Base-by-base conservation (phyloP, 352 stramenopile species). In the Phytophthora sp. region DNA sequence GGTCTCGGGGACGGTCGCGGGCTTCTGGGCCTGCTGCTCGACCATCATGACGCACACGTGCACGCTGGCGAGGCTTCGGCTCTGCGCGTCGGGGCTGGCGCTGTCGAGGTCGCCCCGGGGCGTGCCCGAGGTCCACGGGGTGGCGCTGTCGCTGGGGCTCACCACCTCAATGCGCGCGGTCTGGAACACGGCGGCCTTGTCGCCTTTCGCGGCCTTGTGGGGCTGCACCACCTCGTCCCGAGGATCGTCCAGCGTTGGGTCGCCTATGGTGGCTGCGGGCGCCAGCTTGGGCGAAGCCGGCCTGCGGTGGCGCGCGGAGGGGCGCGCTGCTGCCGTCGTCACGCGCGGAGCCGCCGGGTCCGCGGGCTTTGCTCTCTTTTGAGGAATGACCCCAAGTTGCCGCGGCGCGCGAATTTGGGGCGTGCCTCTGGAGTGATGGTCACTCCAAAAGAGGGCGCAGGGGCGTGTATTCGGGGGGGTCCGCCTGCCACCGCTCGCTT, bases 1-100 rank as follows among this genome's bases (percentile, higher is more conserved):
- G 37, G 15, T 66, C 9, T 30, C 56, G 10, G 37, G 26, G 5
- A 34, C 56, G 48, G 75, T 34, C 18, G 51, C 60, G 3, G 65
- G 45, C 17, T 66, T 66, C 49, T 79, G 74, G 24, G 52, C 35
- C 37, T 74, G 66, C 41, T 85, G 54, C 45, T 89, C 77, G 9
- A 87, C 71, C 76, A 85, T 88, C 76, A 89, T 85, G 43, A 89
- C 78, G 51, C 80, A 89, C 28, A 89, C 73, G 55, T 72, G 73
- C 20, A 87, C 69, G 43, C 76, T 77, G 35, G 74, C 62, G 23
- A 77, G 32, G 30, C 44, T 56, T 28, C 39, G 35, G 17, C 34
- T 39, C 27, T 58, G 43, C 12, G 51, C 4, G 26, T 52, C 39
- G 7, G 32, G 30, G 50, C 66, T 59, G 38, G 6, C 56, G 50